A percentile compares a stretch with the other conserved stretches of the same genome.
These are phyloP conservation scores for Cerrena zonata DNA, from an alignment of 1,284 basidiomycete species.

Conservation along the genomic window DNA sequence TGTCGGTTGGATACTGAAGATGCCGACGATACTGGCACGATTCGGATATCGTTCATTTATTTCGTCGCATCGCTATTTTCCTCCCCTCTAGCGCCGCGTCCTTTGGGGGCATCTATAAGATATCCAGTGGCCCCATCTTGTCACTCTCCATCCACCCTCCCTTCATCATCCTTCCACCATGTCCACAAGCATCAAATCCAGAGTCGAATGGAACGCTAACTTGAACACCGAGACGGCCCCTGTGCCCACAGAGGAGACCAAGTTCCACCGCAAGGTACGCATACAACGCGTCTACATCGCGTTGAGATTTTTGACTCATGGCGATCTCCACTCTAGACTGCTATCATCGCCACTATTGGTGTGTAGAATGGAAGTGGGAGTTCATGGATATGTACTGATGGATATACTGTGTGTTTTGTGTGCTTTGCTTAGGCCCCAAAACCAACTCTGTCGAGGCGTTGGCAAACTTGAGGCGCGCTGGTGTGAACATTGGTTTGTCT, in stretches of 20 bases:
- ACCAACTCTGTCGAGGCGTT: constrained; percentile 86
- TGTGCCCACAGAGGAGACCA: constrained; percentile 69
- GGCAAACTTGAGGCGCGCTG: constrained; percentile 73
- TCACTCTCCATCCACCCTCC: constrained; percentile 10
- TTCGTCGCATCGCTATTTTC: constrained; percentile 5
- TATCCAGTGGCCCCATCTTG: constrained; percentile 10
- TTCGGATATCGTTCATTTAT: not conserved
- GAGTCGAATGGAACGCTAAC: constrained; percentile 86
- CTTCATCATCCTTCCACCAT: constrained; percentile 13
- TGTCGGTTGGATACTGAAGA: no score
- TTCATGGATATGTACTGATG: not conserved
- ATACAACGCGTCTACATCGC: not conserved
- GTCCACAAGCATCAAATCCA: constrained; percentile 57
- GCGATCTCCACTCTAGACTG: constrained; percentile 55
- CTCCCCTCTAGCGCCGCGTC: constrained; percentile 29
- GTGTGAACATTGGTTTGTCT: constrained; percentile 88
- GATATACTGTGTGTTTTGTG: constrained; percentile 3
- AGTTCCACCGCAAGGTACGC: constrained; percentile 83
- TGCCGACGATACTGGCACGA: constrained; percentile 4
- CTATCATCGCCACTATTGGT: constrained; percentile 97
- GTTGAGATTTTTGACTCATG: not conserved
- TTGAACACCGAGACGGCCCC: constrained; percentile 69
- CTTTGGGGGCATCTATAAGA: constrained; percentile 1
- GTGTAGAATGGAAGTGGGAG: constrained; percentile 3
- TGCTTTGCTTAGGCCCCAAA: constrained; percentile 68